These are phyloP conservation scores for Chenopodium berlandieri DNA, from an alignment of 148 eudicot species.

Conservation along the genomic window DNA sequence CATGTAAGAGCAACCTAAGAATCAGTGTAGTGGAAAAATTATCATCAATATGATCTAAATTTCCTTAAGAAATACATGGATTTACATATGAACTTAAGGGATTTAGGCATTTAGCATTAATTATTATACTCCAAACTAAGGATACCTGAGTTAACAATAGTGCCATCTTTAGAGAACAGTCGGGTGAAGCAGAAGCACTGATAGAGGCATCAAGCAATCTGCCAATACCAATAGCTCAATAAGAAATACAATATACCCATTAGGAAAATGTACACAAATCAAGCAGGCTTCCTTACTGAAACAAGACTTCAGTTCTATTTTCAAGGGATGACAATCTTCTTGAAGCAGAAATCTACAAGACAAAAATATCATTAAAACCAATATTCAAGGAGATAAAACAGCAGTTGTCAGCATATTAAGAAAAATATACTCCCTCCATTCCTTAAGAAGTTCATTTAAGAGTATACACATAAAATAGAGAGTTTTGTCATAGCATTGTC, in stretches of 20 bases:
- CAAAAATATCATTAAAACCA: neutral
- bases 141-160: constrained; percentile 75
- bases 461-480: neutral
- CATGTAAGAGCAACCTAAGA: constrained; percentile 80
- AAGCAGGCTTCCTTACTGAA: constrained; percentile 52
- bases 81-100: neutral
- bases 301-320: constrained; percentile 74
- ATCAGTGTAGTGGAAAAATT: constrained; percentile 10
- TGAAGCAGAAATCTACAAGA: constrained; percentile 70
- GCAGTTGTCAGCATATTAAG: neutral
- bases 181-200: constrained; percentile 78
- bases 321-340: constrained; percentile 77
- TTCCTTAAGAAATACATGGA: neutral
- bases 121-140: neutral
- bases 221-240: constrained; percentile 11
- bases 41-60: constrained; percentile 12
- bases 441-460: neutral
- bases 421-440: neutral
- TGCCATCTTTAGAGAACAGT: constrained; percentile 94
- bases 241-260: constrained; percentile 10
- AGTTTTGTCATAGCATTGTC: neutral
- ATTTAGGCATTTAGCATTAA: neutral
- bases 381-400: neutral
- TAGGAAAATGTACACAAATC: constrained; percentile 1
- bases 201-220: constrained; percentile 93